Base-by-base conservation (phyloP, 805 yeast genomes). In the Zygosaccharomyces pseudorouxii region DNA sequence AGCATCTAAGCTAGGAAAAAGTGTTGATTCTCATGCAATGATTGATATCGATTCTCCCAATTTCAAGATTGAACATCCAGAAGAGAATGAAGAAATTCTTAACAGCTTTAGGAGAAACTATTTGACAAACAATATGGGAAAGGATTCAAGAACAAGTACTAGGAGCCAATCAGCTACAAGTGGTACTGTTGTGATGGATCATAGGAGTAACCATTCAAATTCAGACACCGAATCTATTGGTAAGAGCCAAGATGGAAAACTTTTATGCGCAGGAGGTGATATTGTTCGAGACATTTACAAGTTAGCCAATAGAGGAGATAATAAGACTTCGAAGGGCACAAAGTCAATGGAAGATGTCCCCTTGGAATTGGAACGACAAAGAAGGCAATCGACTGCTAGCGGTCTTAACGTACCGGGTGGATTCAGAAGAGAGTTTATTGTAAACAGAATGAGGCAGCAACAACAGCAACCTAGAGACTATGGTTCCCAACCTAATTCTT, bases 351-450 rank as follows among this genome's bases (percentile, higher is more conserved):
- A 65, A 40, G 68, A 67, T 48, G 47, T 67, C 3, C 42, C 47
- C 2, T 36, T 58, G 31, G 42, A 47, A 1, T 42, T 44, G 28
- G 59, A 52, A 49, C 42, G 60, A 4, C 59, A 59, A 8, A 71
- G 89, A 57, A 69, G 86, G 42, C 80, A 79, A 11, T 81, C 89
- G 0, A 69, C 74, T 10, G 92, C 90, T 0, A 78, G 86, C 47
- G 80, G 81, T 1, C 63, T 86, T 38, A 80, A 84, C 54, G 82
- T 86, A 9, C 95, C 95, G 0, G 93, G 93, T 45, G 95, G 93
- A 0, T 86, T 86, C 64, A 74, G 95, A 64, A 72, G 95, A 57
- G 87, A 84, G 49, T 86, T 76, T 56, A 68, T 86, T 25, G 64
- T 77, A 3, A 71, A 71, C 33, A 70, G 71, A 46, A 63, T 65